Conservation (phyloP, 768 basidiomycete genomes). For the Tricholoma saponaceum region DNA sequence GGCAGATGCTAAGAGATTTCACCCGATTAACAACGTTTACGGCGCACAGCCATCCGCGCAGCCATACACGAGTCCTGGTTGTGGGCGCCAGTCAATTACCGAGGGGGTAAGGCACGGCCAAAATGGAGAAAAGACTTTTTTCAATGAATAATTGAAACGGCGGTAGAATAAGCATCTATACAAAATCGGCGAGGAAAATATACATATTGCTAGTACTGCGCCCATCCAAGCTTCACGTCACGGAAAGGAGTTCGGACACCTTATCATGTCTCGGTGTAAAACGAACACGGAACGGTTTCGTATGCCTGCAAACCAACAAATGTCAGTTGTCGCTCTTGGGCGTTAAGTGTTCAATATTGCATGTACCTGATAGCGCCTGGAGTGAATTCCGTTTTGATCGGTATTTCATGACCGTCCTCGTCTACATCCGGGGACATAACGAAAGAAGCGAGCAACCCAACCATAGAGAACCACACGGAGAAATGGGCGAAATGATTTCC, state of each 20-base stretch:
- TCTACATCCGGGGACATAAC: slow-evolving; percentile 12
- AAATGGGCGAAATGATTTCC: slow-evolving; percentile 16
- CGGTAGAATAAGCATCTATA: no score
- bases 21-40: slow-evolving; percentile 12
- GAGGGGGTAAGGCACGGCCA: no score
- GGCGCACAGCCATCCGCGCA: no score
- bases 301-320: slow-evolving; percentile 4
- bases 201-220: no score
- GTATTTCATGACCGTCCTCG: slow-evolving; percentile 13
- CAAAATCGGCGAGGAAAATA: no score
- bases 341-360: not conserved
- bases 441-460: slow-evolving; percentile 9
- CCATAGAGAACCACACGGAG: slow-evolving; percentile 15
- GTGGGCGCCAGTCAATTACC: no score
- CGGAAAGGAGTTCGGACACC: slow-evolving; percentile 8
- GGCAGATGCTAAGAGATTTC: slow-evolving; percentile 10
- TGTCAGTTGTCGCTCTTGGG: not conserved
- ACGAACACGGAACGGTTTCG: slow-evolving; percentile 9
- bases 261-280: slow-evolving; percentile 11
- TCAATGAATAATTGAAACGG: no score
- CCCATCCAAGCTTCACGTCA: not conserved
- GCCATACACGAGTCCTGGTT: no score
- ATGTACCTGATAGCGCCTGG: slow-evolving; percentile 12
- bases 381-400: slow-evolving; percentile 13
- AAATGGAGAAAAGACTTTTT: no score